A percentile compares a stretch with the other conserved stretches of the same genome.
Conservation (phyloP, 495 filamentous ascomycete genomes). For the Hypomontagnella monticulosa region DNA sequence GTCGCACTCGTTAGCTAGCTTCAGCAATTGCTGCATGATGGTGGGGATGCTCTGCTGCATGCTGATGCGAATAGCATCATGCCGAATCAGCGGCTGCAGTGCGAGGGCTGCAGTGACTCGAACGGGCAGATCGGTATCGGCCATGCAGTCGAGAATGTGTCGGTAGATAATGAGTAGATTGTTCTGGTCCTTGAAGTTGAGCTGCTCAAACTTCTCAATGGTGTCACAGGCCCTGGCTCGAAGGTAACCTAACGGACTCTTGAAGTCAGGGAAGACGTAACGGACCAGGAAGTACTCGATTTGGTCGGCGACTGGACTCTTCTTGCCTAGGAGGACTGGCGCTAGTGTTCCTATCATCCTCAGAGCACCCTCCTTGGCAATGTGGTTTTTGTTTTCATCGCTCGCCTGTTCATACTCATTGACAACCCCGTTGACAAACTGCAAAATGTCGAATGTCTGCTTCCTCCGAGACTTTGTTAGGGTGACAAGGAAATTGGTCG, state of each 20-base stretch:
- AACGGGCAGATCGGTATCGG: conserved; percentile 88
- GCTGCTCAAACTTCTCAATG: conserved; percentile 94
- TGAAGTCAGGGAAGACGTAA: conserved; percentile 98
- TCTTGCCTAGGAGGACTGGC: conserved; percentile 94
- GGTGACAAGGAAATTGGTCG: conserved; percentile 94
- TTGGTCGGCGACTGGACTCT: conserved; percentile 95
- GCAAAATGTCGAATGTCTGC: conserved; percentile 91
- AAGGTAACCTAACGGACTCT: conserved; percentile 90
- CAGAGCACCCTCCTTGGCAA: conserved; percentile 95
- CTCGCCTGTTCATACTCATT: conserved; percentile 84
- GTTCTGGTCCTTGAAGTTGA: conserved; percentile 93
- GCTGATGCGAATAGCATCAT: conserved; percentile 88
- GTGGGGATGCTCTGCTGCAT: conserved; percentile 99
- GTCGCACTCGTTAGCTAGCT: conserved; percentile 94
- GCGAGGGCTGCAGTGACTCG: conserved; percentile 94
- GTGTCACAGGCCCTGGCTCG: conserved; percentile 96
- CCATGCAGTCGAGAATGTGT: conserved; percentile 97
- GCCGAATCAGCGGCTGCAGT: conserved; percentile 92
- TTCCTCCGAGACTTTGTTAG: conserved; percentile 95
- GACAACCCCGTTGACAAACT: conserved; percentile 92
- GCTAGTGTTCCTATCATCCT: conserved; percentile 97
- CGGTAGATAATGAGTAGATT: conserved; percentile 95
- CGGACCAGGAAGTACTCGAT: conserved; percentile 99
- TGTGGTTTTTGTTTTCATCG: conserved; percentile 86
- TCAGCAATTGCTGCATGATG: conserved; percentile 98